A percentile compares a stretch with the other conserved stretches of the same genome.
These are phyloP conservation scores for Salvia hispanica DNA, from an alignment of 257 asterid species.

Conservation along the genomic window DNA sequence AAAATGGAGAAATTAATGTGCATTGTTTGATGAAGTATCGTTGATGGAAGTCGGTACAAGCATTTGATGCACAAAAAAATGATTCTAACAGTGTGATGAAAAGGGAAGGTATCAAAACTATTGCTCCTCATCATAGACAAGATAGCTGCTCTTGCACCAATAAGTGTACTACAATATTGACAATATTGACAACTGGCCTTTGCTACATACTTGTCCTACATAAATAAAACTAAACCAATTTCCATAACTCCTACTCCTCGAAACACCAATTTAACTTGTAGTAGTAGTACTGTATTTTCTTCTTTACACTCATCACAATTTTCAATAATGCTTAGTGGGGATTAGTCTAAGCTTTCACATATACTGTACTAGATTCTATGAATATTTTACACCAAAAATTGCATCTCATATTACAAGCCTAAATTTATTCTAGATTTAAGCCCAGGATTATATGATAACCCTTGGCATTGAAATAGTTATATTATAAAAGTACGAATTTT, in stretches of 20 bases:
- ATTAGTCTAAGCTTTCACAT: slow-evolving; percentile 22
- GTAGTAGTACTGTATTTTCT: neutral
- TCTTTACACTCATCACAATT: slow-evolving; percentile 21
- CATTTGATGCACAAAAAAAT: slow-evolving; percentile 33
- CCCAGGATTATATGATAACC: neutral
- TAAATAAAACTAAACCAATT: neutral
- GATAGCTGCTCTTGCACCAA: slow-evolving; percentile 17
- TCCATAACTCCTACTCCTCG: slow-evolving; percentile 23
- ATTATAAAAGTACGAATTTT: too few species aligned
- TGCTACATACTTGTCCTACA: neutral
- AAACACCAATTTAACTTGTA: slow-evolving; percentile 4
- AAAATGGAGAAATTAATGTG: too few species aligned
- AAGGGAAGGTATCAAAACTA: slow-evolving; percentile 45
- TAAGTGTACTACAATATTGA: slow-evolving; percentile 24
- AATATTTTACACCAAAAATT: slow-evolving; percentile 9
- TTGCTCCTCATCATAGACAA: slow-evolving; percentile 41
- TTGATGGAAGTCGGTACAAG: slow-evolving; percentile 43
- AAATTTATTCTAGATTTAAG: neutral
- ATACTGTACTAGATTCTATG: neutral
- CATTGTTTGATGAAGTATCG: too few species aligned
- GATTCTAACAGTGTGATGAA: slow-evolving; percentile 42
- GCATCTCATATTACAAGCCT: neutral
- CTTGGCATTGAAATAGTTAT: neutral
- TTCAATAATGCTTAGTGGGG: slow-evolving; percentile 30
- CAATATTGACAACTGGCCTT: slow-evolving; percentile 37